These are phyloP conservation scores for Citrus reticulata DNA, from an alignment of 345 rosid species.

Conservation along the genomic window DNA sequence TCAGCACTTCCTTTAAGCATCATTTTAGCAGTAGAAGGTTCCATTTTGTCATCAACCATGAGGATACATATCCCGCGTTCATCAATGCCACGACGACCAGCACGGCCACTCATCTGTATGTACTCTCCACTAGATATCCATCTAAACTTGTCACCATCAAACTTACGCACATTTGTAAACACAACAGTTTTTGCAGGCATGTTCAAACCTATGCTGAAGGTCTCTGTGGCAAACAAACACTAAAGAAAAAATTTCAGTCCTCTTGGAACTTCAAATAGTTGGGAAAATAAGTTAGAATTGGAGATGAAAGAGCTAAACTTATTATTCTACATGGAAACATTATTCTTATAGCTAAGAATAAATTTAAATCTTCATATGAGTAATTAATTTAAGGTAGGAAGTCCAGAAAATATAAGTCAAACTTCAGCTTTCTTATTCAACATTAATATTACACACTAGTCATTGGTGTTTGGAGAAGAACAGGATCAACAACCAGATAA, in stretches of 20 bases:
- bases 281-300: not conserved
- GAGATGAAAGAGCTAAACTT: not conserved
- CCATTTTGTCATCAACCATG: slow-evolving; percentile 96
- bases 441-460: not conserved
- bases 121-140: slow-evolving; percentile 99
- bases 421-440: not conserved
- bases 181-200: slow-evolving; percentile 99
- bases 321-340: not conserved
- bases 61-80: slow-evolving; percentile 91
- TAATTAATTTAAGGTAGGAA: not conserved
- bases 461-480: not conserved
- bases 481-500: not conserved
- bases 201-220: slow-evolving; percentile 97
- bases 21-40: slow-evolving; percentile 88
- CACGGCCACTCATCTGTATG: slow-evolving; percentile 99
- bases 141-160: slow-evolving; percentile 97
- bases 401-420: not conserved
- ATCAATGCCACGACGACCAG: slow-evolving; percentile 99
- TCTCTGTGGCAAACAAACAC: slow-evolving; percentile 99
- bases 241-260: slow-evolving; percentile 30
- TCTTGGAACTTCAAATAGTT: slow-evolving; percentile 8
- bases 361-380: not conserved
- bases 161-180: slow-evolving; percentile 95
- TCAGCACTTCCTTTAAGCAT: slow-evolving; percentile 98
- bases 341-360: not conserved